Evolutionary conservation across 2,329 filamentous ascomycete species (phyloP).

Genomic region (Coniosporium tulheliwenetii): DNA sequence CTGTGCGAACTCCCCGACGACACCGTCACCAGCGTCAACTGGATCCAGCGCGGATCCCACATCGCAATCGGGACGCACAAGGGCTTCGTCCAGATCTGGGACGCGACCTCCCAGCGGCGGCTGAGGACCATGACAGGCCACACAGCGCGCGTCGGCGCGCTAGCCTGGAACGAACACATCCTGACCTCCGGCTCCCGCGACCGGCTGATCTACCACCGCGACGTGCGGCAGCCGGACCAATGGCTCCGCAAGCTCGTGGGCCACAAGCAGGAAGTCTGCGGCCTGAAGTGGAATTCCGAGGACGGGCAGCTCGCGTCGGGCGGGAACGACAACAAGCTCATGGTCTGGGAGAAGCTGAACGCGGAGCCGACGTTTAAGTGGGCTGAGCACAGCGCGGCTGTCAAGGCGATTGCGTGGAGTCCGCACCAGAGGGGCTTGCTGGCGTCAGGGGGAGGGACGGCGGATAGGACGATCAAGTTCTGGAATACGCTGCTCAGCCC

Average conservation of each 20-base stretch:
- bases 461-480: constrained; percentile 92
- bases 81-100: constrained; percentile 94
- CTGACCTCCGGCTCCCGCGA: constrained; percentile 90
- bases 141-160: constrained; percentile 76
- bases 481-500: constrained; percentile 85
- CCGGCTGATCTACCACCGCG: constrained; percentile 84
- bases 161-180: constrained; percentile 98
- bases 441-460: constrained; percentile 91
- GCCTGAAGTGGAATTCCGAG: constrained; percentile 91
- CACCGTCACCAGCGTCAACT: constrained; percentile 89
- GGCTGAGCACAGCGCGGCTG: constrained; percentile 84
- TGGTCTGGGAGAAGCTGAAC: constrained; percentile 96
- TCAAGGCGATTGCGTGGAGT: constrained; percentile 96
- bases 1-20: constrained; percentile 87
- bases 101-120: constrained; percentile 72
- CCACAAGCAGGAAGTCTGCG: constrained; percentile 97
- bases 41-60: constrained; percentile 96
- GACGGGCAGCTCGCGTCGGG: constrained; percentile 90
- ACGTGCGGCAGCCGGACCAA: constrained; percentile 84
- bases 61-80: constrained; percentile 90
- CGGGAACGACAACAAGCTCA: constrained; percentile 96
- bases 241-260: constrained; percentile 76
- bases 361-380: constrained; percentile 89
- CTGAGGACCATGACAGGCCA: constrained; percentile 95
- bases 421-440: constrained; percentile 87